Base-by-base conservation (phyloP, 176 grass and related monocot genomes). In the Zoysia japonica region DNA sequence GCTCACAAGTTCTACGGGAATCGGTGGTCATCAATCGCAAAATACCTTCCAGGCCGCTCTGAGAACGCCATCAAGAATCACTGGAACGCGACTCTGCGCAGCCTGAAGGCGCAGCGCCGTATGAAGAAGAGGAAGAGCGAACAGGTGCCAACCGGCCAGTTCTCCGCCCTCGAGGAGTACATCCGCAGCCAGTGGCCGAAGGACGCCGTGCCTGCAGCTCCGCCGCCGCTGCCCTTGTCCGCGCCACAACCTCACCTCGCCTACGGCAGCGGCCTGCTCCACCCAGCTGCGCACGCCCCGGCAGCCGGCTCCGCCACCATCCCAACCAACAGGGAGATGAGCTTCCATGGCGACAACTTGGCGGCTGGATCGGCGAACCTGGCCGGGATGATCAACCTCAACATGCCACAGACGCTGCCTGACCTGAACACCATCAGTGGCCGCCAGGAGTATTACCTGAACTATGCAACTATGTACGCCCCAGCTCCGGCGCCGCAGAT, bases 1-100 rank as follows among this genome's bases (percentile, higher is more conserved):
- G 87, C 89, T 1, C 92, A 97, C 56, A 85, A 48, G 51, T 11
- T 14, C 7, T 82, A 77, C 2, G 95, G 95, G 37, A 97, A 92
- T 36, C 49, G 81, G 15, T 97, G 92, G 95, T 85, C 87, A 1
- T 55, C 67, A 9, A 97, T 94, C 3, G 87, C 91, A 0, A 87
- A 44, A 62, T 49, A 78, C 53, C 80, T 97, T 43, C 73, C 83
- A 0, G 94, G 91, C 10, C 70, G 89, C 14, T 88, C 91, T 4
- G 89, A 97, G 80, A 97, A 97, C 68, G 59, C 75, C 11, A 82
- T 97, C 61, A 97, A 97, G 83, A 97, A 97, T 47, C 95, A 92
- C 46, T 94, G 92, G 92, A 97, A 97, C 20, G 92, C 94, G 4
- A 97, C 89, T 12, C 85, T 78, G 16, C 79, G 91, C 12, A 85